Evolutionary conservation across 192 early-diverging fungal genomes (phyloP).

Genomic region (Umbelopsis sp.): DNA sequence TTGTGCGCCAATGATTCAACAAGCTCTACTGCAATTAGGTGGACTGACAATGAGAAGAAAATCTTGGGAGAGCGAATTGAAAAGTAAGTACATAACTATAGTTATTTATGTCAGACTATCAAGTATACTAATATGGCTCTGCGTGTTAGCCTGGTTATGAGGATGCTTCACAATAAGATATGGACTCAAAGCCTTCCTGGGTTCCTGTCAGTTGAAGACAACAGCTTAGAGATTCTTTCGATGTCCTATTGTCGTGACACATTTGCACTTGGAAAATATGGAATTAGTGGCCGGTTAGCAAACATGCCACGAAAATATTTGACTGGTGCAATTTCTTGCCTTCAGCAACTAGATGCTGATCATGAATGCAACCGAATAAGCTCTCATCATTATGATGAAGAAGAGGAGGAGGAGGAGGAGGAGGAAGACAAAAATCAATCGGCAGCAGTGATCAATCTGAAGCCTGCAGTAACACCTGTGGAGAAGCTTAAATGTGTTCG

Average conservation of each 20-base stretch:
- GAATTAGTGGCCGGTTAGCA: conserved; percentile 36
- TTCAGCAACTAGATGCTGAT: conserved; percentile 33
- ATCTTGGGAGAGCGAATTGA: conserved; percentile 49
- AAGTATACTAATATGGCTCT: background rate
- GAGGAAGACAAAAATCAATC: conserved; percentile 11
- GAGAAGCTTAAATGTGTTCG: conserved; percentile 51
- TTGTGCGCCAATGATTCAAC: conserved; percentile 28
- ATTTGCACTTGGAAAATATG: conserved; percentile 38
- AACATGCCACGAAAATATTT: conserved; percentile 39
- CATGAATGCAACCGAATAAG: background rate
- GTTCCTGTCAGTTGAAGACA: conserved; percentile 43
- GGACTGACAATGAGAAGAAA: conserved; percentile 42
- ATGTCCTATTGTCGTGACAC: conserved; percentile 38
- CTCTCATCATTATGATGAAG: background rate
- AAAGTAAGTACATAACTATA: conserved; percentile 40
- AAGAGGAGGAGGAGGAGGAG: conserved; percentile 24
- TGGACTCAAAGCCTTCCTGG: conserved; percentile 51
- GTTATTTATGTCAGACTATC: background rate
- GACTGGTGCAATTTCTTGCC: conserved; percentile 36
- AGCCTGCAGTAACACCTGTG: conserved; percentile 43
- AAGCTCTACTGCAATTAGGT: conserved; percentile 8
- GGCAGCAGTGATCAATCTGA: conserved; percentile 1
- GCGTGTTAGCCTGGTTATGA: conserved; percentile 45
- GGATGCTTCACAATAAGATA: conserved; percentile 55
- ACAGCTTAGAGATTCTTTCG: conserved; percentile 38